phyloP scores from a whole-genome alignment of 129 eudicot species.

The Solidago caesia region DNA sequence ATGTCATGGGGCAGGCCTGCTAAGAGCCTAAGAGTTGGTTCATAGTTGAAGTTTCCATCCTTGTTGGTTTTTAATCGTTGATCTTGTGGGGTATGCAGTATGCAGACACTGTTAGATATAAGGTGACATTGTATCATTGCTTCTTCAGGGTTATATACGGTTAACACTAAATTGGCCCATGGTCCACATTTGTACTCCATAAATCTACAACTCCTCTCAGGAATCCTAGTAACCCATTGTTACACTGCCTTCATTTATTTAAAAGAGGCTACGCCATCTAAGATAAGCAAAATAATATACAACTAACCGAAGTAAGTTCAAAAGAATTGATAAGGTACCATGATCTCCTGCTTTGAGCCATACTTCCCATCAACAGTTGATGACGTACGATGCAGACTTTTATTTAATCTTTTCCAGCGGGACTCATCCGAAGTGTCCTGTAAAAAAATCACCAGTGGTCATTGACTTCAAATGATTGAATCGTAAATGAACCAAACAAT shows the following conservation, averaged over 20 bases:
- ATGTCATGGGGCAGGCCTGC: no score
- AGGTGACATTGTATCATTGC: not conserved
- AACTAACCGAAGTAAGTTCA: constrained; percentile 1
- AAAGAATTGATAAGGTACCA: constrained; percentile 43
- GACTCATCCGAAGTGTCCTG: constrained; percentile 85
- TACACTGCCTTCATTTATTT: not conserved
- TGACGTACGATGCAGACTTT: constrained; percentile 76
- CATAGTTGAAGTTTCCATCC: not conserved
- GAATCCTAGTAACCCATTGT: not conserved
- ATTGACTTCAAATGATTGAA: constrained; percentile 2
- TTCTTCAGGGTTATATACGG: not conserved
- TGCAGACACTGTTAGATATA: not conserved
- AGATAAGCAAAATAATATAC: not conserved
- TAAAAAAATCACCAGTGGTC: constrained; percentile 21
- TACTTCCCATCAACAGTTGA: constrained; percentile 83
- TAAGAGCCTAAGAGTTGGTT: not conserved
- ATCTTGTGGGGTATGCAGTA: not conserved
- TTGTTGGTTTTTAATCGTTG: not conserved
- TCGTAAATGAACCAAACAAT: constrained; percentile 17
- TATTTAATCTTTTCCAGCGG: constrained; percentile 72
- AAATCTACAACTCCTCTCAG: not conserved
- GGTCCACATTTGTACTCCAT: constrained; percentile 8
- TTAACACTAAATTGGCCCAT: not conserved
- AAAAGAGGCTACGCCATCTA: not conserved
- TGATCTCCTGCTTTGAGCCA: constrained; percentile 60